phyloP scores from a whole-genome alignment of 2,329 filamentous ascomycete genomes.

The Trichoderma lentiforme region DNA sequence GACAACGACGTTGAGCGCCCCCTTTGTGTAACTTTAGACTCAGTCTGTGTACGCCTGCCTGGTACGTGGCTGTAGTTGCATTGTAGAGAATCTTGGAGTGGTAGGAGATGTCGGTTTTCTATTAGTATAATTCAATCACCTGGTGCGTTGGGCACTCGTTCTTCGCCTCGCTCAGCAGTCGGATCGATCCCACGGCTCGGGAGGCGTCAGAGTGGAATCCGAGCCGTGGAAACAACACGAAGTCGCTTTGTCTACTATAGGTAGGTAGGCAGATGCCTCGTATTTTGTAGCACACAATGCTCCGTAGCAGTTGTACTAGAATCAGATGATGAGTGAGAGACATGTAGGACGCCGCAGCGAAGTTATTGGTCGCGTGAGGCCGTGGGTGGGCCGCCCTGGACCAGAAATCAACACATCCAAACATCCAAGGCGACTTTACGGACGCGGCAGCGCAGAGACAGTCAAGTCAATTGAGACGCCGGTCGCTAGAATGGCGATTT shows the following conservation, averaged over 20 bases:
- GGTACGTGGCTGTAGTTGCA: background rate
- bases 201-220: background rate
- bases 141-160: background rate
- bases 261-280: background rate
- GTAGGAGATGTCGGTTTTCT: background rate
- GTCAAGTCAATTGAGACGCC: background rate
- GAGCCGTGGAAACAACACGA: background rate
- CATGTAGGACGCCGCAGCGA: background rate
- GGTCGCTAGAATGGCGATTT: background rate
- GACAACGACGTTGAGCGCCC: background rate
- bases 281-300: background rate
- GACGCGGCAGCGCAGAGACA: background rate
- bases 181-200: background rate
- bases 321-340: background rate
- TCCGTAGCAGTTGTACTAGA: background rate
- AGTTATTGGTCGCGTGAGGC: background rate
- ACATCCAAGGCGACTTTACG: background rate
- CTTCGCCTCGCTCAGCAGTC: background rate
- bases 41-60: background rate
- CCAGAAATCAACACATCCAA: background rate
- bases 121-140: background rate
- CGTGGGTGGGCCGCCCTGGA: background rate
- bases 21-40: background rate
- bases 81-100: background rate
- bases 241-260: background rate